Evolutionary conservation across 1,284 basidiomycete species (phyloP), one percentile per base, ranked within the genome.

Genomic region (Wallemia hederae): DNA sequence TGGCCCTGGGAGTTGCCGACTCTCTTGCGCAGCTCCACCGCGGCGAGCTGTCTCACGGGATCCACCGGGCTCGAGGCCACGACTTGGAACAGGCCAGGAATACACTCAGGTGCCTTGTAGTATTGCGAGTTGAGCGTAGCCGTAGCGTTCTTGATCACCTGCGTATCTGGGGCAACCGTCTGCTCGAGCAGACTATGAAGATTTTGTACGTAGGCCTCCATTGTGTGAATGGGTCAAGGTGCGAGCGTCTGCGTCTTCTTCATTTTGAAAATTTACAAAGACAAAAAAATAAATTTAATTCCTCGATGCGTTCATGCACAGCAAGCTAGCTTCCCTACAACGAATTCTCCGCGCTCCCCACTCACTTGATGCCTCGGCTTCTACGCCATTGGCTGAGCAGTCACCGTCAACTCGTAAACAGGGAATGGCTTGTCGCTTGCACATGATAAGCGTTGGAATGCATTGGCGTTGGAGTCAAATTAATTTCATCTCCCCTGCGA

Each of bases 11-110:
- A 83, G 70, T 81, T 78, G 26, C 77, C 72, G 62, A 98, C 78
- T 63, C 92, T 83, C 76, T 99, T 99, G 66, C 94, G 78, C 68
- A 97, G 77, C 74, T 99, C 94, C 62, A 98, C 91, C n/a, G 91
- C 89, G 59, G 91, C 87, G 24, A 99, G 80, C 80, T 99, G 94
- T 61, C 92, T 86, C 60, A 75, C 75, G 66, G 71, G 71, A 49
- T 69, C 73, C 67, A 91, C 85, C 22, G 83, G 83, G 27, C 85
- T 85, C 67, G 79, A 84, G 29, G 85, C 82, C 61, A 91, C 77
- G 68, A 97, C 87, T 68, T 81, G 82, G 64, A 88, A 86, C 34
- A 99, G 79, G 27, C 86, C 89, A 59, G 91, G 81, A 63, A 99
- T 88, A 69, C 88, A 94, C 72, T 78, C 75, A 19, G 89, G 78